phyloP scores from a whole-genome alignment of 1,284 basidiomycete genomes.

The Ceratobasidium sp. region DNA sequence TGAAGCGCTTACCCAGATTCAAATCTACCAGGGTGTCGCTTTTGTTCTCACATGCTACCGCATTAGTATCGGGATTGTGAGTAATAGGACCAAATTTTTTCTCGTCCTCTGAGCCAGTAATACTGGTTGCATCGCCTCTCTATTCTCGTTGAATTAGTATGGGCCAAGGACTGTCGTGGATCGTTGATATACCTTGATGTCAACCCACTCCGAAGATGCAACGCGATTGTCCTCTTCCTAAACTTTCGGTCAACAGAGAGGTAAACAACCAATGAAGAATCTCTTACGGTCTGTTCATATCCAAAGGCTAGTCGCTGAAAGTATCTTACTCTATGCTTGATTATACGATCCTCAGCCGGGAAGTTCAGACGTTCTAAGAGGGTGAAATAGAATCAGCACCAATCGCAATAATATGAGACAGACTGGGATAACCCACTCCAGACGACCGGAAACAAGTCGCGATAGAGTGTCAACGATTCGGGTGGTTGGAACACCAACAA shows the following conservation, averaged over 20 bases:
- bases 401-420: background rate
- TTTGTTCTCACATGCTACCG: constrained; percentile 4
- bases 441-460: constrained; percentile 25
- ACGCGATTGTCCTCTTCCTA: constrained; percentile 6
- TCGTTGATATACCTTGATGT: constrained; percentile 3
- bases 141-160: background rate
- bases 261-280: background rate
- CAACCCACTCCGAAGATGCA: constrained; percentile 4
- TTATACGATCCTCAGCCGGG: background rate
- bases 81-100: constrained; percentile 7
- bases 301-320: background rate
- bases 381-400: background rate
- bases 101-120: background rate
- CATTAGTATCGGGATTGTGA: background rate
- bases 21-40: background rate
- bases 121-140: background rate
- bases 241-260: background rate
- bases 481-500: constrained; percentile 8
- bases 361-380: background rate
- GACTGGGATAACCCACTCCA: constrained; percentile 11
- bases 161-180: background rate
- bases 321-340: background rate
- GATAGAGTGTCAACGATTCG: background rate
- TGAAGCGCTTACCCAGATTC: background rate
- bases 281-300: background rate